Base-by-base conservation (phyloP, 2,329 filamentous ascomycete genomes). In the Epichloe brachyelytri region DNA sequence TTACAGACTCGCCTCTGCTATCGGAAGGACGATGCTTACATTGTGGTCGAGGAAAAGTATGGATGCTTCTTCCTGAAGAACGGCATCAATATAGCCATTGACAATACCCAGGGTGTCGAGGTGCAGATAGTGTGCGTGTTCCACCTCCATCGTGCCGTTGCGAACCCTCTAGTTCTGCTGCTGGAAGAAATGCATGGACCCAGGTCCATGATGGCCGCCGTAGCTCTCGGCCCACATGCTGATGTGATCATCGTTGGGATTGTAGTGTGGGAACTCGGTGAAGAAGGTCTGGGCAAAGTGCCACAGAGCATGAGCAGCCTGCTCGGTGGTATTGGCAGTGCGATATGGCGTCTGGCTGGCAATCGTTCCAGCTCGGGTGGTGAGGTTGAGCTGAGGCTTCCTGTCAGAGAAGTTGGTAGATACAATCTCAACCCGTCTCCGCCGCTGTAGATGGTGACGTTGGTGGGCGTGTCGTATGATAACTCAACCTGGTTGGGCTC, bases 211-310 rank as follows among this genome's bases (percentile, higher is more conserved):
- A 54, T 81, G 79, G 5, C 85, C 85, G 33, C 82, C 78, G 63
- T 86, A 83, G 62, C 79, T 83, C 64, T 87, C 82, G 0, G 81
- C 75, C 59, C 83, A 85, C 2, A 87, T 65, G 58, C 82, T 81
- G 48, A 86, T 73, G 12, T 79, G 76, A 47, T 74, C 68, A 53
- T 72, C 68, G 33, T 65, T 64, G 2, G 75, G 77, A 52, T 76
- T 77, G 62, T 80, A 79, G 56, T 78, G 69, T 0, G 79, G 79
- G 51, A 82, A 83, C 17, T 72, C 67, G 22, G 66, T 68, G 55
- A 85, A 60, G 65, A 79, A 82, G 12, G 71, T 75, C 60, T 83
- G 79, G n/a, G 82, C 62, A 63, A 85, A 80, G 59, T 85, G 80
- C 79, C 81, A 85, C 26, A 79, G 69, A 12, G 79, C 76, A 51